Evolutionary conservation across 1,139 yeast species (phyloP).

Genomic region (Blastobotrys arbuscula): DNA sequence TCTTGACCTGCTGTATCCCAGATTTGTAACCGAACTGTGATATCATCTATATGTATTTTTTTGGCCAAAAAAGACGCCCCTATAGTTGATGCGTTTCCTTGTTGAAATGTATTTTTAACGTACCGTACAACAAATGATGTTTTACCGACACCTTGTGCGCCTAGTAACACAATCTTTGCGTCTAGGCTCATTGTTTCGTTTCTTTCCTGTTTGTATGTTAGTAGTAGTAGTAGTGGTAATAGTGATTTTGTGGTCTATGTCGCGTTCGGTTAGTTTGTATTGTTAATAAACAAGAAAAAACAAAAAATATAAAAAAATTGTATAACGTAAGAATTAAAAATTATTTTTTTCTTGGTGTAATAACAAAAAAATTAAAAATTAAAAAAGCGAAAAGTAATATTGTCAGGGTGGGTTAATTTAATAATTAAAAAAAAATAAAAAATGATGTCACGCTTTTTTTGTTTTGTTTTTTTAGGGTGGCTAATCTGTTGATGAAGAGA

Average conservation of each 20-base stretch:
- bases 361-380: not conserved
- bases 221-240: not conserved
- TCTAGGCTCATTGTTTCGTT: conserved; percentile 30
- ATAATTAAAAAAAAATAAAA: not conserved
- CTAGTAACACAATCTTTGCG: conserved; percentile 36
- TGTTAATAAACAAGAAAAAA: not conserved
- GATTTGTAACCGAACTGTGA: conserved; percentile 80
- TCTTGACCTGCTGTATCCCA: conserved; percentile 98
- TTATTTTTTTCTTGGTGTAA: not conserved
- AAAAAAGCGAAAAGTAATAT: too few relatives aligned
- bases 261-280: not conserved
- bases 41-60: conserved; percentile 78
- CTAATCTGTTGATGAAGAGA: not conserved
- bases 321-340: not conserved
- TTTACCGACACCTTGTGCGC: conserved; percentile 68
- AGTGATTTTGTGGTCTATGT: not conserved
- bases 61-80: conserved; percentile 94
- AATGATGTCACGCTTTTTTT: not conserved
- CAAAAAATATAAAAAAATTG: not conserved
- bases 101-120: conserved; percentile 86
- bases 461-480: not conserved
- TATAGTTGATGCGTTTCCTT: conserved; percentile 86
- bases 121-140: conserved; percentile 84
- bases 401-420: not conserved
- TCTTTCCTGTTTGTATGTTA: not conserved